phyloP scores from a whole-genome alignment of 495 filamentous ascomycete genomes.

The Penicillium cosmopolitanum region DNA sequence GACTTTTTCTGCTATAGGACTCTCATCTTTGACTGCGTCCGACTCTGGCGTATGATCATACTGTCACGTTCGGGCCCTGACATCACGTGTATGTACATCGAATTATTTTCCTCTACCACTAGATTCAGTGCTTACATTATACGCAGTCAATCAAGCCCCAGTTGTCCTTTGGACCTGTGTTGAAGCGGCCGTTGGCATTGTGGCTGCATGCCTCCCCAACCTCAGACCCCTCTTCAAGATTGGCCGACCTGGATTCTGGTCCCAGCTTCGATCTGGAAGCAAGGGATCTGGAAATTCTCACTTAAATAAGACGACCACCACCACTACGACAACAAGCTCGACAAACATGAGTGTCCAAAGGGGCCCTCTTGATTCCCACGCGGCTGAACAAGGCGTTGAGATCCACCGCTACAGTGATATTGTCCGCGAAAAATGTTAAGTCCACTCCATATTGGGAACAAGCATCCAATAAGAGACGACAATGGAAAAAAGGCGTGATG shows the following conservation, averaged over 20 bases:
- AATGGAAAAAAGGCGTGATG: no score
- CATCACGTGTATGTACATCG: constrained; percentile 27
- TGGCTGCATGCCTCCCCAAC: constrained; percentile 34
- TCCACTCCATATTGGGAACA: not conserved
- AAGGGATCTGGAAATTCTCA: constrained; percentile 18
- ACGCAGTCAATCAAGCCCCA: constrained; percentile 32
- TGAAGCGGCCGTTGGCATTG: constrained; percentile 31
- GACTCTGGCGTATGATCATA: constrained; percentile 25
- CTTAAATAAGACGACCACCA: constrained; percentile 7
- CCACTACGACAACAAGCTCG: constrained; percentile 10
- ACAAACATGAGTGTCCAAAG: constrained; percentile 13
- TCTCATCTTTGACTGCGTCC: constrained; percentile 26
- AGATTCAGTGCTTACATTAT: constrained; percentile 9
- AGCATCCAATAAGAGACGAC: no score
- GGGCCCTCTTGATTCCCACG: constrained; percentile 10
- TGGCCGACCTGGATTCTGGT: constrained; percentile 27
- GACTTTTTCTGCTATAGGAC: constrained; percentile 15
- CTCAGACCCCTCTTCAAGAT: constrained; percentile 30
- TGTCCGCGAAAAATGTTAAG: not conserved
- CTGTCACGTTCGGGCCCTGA: constrained; percentile 25
- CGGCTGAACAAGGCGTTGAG: constrained; percentile 18
- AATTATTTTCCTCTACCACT: not conserved
- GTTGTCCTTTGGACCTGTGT: constrained; percentile 33
- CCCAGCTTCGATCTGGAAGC: constrained; percentile 23
- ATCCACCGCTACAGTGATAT: constrained; percentile 19